Base-by-base conservation (phyloP, 176 grass and related monocot species). In the Triticum dicoccoides region DNA sequence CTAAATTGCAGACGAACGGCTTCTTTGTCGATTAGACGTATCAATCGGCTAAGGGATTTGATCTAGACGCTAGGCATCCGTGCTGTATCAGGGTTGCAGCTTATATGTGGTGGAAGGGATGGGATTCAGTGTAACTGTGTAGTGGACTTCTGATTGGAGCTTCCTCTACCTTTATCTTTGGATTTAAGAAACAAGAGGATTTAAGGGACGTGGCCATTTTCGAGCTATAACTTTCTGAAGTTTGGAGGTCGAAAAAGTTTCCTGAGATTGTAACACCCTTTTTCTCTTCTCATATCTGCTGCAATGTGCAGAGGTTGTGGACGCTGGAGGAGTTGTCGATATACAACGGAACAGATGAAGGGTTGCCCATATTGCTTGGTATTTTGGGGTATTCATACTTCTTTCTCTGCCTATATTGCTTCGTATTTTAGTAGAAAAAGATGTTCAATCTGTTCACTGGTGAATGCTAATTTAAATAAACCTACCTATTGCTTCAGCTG, bases 271-370 rank as follows among this genome's bases (percentile, higher is more conserved):
- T 71, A 51, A 29, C 44, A 68, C 12, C 41, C 2, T 39, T 47
- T 68, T 71, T 81, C 21, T 77, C 27, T 12, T 86, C 32, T 25
- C 39, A 77, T 18, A 39, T 56, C 68, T 86, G 32, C 78, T 86
- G 70, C 68, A 66, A 71, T 90, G 44, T 17, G 61, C 90, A 95
- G 96, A 92, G 84, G 51, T 56, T 98, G 37, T 98, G 90, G 96
- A 92, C 82, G 11, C 61, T 71, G 69, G 90, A 96, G 17, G 93
- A 96, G 61, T 73, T 98, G 73, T 89, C 92, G 20, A 27, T 88
- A 37, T 94, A 92, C 81, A 96, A 98, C 44, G 96, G 96, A 80
- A 96, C 92, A 0, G 82, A 89, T 58, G 96, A 90, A 52, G 76
- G 61, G 29, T 79, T 96, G 59, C 93, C 96, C 58, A 94, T 98